phyloP scores from a whole-genome alignment of 768 basidiomycete genomes.

The Scleroderma citrinum region DNA sequence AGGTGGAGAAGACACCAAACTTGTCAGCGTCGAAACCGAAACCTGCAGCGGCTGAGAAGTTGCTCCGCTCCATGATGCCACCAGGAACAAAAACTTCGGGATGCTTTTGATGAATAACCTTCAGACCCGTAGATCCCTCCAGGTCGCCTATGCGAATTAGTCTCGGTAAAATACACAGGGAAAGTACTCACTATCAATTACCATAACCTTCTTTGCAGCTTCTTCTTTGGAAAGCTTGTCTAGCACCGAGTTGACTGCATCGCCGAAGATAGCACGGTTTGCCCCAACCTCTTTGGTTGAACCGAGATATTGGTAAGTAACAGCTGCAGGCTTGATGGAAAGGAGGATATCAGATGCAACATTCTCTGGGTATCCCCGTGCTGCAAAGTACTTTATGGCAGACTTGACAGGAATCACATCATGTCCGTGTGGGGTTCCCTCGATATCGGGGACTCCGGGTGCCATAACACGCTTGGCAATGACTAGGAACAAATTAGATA shows the following conservation, averaged over 20 bases:
- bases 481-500: slow-evolving; percentile 35
- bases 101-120: slow-evolving; percentile 84
- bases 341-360: slow-evolving; percentile 49
- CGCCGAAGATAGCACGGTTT: slow-evolving; percentile 79
- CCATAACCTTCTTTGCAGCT: slow-evolving; percentile 73
- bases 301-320: slow-evolving; percentile 61
- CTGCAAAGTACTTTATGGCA: slow-evolving; percentile 67
- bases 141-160: slow-evolving; percentile 52
- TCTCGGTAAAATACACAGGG: background rate
- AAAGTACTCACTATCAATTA: slow-evolving; percentile 66
- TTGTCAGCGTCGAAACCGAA: slow-evolving; percentile 81
- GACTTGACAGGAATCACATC: slow-evolving; percentile 81
- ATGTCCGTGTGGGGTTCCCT: slow-evolving; percentile 77
- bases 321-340: slow-evolving; percentile 53
- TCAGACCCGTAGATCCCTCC: slow-evolving; percentile 86
- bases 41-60: slow-evolving; percentile 79
- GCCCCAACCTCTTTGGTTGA: slow-evolving; percentile 71
- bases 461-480: slow-evolving; percentile 67
- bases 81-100: slow-evolving; percentile 82
- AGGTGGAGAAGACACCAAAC: slow-evolving; percentile 86
- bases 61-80: slow-evolving; percentile 85
- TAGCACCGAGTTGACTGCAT: slow-evolving; percentile 74
- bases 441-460: slow-evolving; percentile 64
- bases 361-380: slow-evolving; percentile 49
- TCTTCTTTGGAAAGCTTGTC: slow-evolving; percentile 73